A percentile compares a stretch with the other conserved stretches of the same genome.
phyloP scores from a whole-genome alignment of 192 early-diverging fungal genomes.

The Coemansia sp. region DNA sequence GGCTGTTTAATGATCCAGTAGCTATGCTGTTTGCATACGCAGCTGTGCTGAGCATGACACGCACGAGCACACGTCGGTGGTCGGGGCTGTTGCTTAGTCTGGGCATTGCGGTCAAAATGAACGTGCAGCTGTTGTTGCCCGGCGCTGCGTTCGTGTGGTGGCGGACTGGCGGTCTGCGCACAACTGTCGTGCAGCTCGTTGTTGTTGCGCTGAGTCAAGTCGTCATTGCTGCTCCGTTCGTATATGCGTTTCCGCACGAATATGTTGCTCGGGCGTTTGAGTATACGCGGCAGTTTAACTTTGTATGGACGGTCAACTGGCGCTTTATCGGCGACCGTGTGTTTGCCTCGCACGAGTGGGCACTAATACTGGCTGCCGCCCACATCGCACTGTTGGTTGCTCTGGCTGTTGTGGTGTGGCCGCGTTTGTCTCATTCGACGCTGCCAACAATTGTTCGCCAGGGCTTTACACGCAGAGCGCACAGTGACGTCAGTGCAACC shows the following conservation, averaged over 20 bases:
- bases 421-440: slow-evolving; percentile 19
- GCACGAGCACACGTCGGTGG: slow-evolving; percentile 27
- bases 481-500: not conserved
- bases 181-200: slow-evolving; percentile 9
- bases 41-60: slow-evolving; percentile 63
- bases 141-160: slow-evolving; percentile 68
- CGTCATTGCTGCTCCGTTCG: slow-evolving; percentile 64
- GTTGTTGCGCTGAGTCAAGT: slow-evolving; percentile 43
- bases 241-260: slow-evolving; percentile 54
- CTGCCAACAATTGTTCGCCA: slow-evolving; percentile 9
- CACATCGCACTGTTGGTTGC: slow-evolving; percentile 65
- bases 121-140: slow-evolving; percentile 87
- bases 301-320: slow-evolving; percentile 98
- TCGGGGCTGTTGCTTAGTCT: slow-evolving; percentile 57
- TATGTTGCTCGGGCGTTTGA: slow-evolving; percentile 86
- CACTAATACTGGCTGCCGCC: slow-evolving; percentile 56
- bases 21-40: slow-evolving; percentile 84
- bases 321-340: slow-evolving; percentile 68
- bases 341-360: slow-evolving; percentile 66
- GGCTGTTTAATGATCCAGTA: slow-evolving; percentile 91
- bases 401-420: slow-evolving; percentile 63
- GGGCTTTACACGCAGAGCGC: slow-evolving; percentile 6
- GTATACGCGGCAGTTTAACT: slow-evolving; percentile 80
- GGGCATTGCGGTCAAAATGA: slow-evolving; percentile 93
- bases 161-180: slow-evolving; percentile 20